A percentile compares a stretch with the other conserved stretches of the same genome.
Evolutionary conservation across 148 eudicot genomes (phyloP).

Genomic region (Rhododendron mucronatum): DNA sequence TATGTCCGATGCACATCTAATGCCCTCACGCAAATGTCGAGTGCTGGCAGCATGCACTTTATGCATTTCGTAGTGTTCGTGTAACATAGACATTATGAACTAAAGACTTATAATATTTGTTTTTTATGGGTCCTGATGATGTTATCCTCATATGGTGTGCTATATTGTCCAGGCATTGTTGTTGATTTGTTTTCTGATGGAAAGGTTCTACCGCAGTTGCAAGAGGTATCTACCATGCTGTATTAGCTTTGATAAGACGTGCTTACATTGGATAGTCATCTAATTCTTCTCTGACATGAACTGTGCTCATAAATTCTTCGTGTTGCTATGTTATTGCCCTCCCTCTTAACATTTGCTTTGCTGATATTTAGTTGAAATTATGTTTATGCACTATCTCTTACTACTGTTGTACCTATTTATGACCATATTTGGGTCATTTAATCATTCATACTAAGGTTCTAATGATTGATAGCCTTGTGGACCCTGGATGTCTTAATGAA

Average conservation of each 20-base stretch:
- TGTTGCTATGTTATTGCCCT: not conserved
- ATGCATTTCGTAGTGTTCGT: not conserved
- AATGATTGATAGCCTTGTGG: not conserved
- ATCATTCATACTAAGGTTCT: not conserved
- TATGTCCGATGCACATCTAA: not conserved
- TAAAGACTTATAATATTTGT: not conserved
- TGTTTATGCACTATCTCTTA: not conserved
- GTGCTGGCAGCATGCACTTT: not conserved
- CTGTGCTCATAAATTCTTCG: not conserved
- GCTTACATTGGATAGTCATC: not conserved
- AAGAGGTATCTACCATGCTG: constrained; percentile 33
- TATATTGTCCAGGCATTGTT: constrained; percentile 46
- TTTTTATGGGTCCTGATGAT: not conserved
- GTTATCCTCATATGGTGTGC: constrained; percentile 1
- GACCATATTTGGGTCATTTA: not conserved
- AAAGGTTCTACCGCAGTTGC: constrained; percentile 63
- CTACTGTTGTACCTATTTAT: not conserved
- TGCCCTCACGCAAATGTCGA: not conserved
- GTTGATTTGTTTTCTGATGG: constrained; percentile 80
- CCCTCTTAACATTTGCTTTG: not conserved
- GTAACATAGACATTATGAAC: not conserved
- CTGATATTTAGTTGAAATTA: not conserved
- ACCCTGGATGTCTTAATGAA: not conserved
- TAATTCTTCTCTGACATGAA: not conserved
- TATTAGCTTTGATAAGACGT: not conserved